Base-by-base conservation (phyloP, 2,329 filamentous ascomycete genomes). In the Lasiodiplodia citricola region DNA sequence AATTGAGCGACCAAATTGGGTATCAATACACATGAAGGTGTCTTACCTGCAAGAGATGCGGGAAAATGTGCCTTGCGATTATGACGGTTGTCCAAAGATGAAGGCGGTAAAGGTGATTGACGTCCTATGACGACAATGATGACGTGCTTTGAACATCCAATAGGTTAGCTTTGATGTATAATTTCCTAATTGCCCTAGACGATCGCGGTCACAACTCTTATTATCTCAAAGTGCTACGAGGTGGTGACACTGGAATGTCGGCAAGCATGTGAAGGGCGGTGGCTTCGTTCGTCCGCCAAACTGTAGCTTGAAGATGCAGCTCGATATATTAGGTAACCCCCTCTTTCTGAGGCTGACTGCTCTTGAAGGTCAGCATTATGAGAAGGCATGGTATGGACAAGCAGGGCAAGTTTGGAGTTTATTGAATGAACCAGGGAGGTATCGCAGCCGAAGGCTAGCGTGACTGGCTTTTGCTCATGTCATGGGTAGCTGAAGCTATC, bases 1-100 rank as follows among this genome's bases (percentile, higher is more conserved):
- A 31, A 64, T 54, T 52, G 60, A 64, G 60, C 60, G 13, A 37
- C 21, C 13, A 16, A 21, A 31, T 38, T 50, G 38, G 47, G 60
- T 52, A 62, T 52, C 18, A 52, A 52, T 64, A 38, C 28, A 41
- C 47, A 38, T 14, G 6, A 10, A 41, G 57, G 57, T 31, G 25
- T 28, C 31, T 18, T 60, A n/a, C 28, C 38, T 58, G n/a, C 10
- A 47, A 23, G 57, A 47, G 37, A 21, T 37, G 28, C 28, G 16
- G 18, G 21, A 18, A 44, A 25, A 11, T 60, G 38, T 35, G 21
- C 10, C 23, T 10, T 25, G 18, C 38, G 38, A 44, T 31, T 60
- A n/a, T 28, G 41, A 25, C 14, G 35, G 37, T 23, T 21, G 35
- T 23, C 18, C 11, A 41, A 58, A 14, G 54, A 21, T 35, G 35